Conservation (phyloP, 768 basidiomycete genomes). For the Tephrocybe sp. region DNA sequence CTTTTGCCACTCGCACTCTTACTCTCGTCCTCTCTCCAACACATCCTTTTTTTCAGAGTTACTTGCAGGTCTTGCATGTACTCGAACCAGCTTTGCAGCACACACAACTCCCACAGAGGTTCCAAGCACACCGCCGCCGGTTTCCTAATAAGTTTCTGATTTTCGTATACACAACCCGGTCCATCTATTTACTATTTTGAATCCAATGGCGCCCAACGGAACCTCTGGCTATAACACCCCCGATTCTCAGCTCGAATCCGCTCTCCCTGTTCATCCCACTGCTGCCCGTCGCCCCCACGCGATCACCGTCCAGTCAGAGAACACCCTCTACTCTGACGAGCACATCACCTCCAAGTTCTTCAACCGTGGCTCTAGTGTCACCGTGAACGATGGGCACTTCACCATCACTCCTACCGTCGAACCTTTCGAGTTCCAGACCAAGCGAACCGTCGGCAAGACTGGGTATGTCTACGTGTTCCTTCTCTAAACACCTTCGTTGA, state of each 20-base stretch:
- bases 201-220: constrained; percentile 42
- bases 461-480: constrained; percentile 57
- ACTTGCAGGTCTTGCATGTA: constrained; percentile 76
- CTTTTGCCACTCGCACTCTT: not conserved
- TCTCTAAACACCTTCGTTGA: not conserved
- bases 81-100: constrained; percentile 90
- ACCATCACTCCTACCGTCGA: constrained; percentile 77
- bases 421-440: constrained; percentile 89
- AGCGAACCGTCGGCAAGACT: constrained; percentile 82
- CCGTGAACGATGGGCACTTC: constrained; percentile 72
- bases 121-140: constrained; percentile 77
- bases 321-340: constrained; percentile 79
- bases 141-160: constrained; percentile 53
- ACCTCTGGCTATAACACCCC: constrained; percentile 76
- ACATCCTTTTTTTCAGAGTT: constrained; percentile 21
- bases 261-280: constrained; percentile 80
- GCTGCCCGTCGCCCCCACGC: constrained; percentile 74
- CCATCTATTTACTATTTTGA: constrained; percentile 37
- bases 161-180: constrained; percentile 28
- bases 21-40: constrained; percentile 8
- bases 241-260: constrained; percentile 66
- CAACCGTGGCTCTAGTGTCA: constrained; percentile 76
- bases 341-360: constrained; percentile 80
- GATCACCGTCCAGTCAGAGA: constrained; percentile 80
- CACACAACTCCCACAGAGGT: constrained; percentile 89